Evolutionary conservation across 2,329 filamentous ascomycete species (phyloP), one percentile per base, ranked within the genome.

Genomic region (Zalaria obscura): DNA sequence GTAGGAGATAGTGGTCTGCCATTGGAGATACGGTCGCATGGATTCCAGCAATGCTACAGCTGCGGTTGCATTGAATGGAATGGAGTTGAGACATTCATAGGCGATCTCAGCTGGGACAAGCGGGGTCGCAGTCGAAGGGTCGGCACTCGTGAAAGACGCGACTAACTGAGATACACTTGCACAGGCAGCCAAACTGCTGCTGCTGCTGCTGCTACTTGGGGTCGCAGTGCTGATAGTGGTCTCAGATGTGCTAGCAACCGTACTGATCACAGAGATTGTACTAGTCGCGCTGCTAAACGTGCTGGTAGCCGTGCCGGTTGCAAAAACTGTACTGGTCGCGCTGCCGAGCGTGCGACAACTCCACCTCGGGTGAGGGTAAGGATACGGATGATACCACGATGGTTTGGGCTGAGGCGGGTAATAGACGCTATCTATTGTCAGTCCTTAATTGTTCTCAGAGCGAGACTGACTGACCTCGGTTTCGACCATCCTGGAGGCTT

Each of bases 1-100:
- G 47, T 61, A 67, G 6, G 55, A 56, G 5, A 62, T 59, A 10
- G 57, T 68, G 5, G 63, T 64, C 46, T 69, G 66, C 65, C 65
- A 69, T 28, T 57, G 51, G 35, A 68, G 53, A 47, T 67, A 69
- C 2, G 66, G 65, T 10, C 56, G 54, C n/a, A 69, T 55, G 5
- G 59, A 58, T 11, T 66, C 59, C 27, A 69, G 46, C 29, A 68
- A 50, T 11, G 54, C 59, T 36, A 62, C 51, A 40, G 61, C 53
- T 5, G 54, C 56, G 25, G 55, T 59, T 40, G 60, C 57, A 48
- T 68, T 68, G 50, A 68, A 62, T 2, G 66, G 65, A 4, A 67
- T 60, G 11, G 58, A 62, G 18, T 58, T 65, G 9, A 68, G 56
- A 47, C 66, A 69, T 4, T 68, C 61, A 45, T 65, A 67, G 3